Evolutionary conservation across 176 grass and related monocot species (phyloP), one percentile per base, ranked within the genome.

Genomic region (Avena eriantha): DNA sequence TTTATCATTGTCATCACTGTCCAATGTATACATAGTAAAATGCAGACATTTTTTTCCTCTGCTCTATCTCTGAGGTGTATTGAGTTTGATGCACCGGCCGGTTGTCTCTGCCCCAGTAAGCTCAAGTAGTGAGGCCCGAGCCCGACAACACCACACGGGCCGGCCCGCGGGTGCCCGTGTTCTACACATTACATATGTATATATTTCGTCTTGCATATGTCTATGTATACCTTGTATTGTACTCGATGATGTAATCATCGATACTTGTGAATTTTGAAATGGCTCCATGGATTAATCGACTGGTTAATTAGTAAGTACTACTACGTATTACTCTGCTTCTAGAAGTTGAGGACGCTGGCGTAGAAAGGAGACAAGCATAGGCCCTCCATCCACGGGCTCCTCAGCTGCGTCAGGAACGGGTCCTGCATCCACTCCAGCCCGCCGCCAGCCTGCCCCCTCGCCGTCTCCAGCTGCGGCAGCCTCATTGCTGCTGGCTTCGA

Each of bases 361-460:
- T 87, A 92, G 86, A 84, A 90, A 0, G 96, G 91, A 47, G 96
- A 95, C 96, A 86, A 91, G 59, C 73, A 76, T 15, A 76, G 23
- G 73, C 58, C 81, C 48, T 98, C 90, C 90, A 91, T 94, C 93
- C 96, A 95, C 0, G 96, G 96, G 83, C 96, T 98, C 58, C 96
- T 51, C 24, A 94, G 87, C 87, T 95, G 96, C 23, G 93, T 92
- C 23, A 92, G 81, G 82, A 95, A 89, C 0, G 96, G 91, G 10
- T 98, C 93, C 87, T 98, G 92, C 84, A 93, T 89, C 96, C 96
- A 95, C 60, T 98, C 93, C 7, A 95, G 78, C 55, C 85, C 81
- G 49, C 79, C 72, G 22, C 83, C 17, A 15, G 0, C 36, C 36
- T 7, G 13, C 21, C 23, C 49, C 73, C 21, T 86, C 0, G 90